phyloP scores from a whole-genome alignment of 1,139 yeast species.

The Scheffersomyces segobiensis region DNA sequence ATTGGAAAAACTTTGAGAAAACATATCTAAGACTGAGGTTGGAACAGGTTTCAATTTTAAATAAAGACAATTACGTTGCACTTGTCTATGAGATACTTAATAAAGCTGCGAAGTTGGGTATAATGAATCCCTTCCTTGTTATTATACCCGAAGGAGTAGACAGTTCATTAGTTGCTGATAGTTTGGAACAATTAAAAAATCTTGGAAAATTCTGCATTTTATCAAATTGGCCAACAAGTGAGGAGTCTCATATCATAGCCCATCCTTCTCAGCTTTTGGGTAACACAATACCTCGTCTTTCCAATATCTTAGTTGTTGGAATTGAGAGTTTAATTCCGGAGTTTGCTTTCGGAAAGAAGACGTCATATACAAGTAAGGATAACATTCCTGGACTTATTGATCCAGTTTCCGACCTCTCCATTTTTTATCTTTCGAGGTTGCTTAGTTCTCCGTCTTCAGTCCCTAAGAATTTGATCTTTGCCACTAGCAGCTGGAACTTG shows the following conservation, averaged over 20 bases:
- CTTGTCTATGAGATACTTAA: not conserved
- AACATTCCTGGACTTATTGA: conserved; percentile 22
- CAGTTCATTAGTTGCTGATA: not conserved
- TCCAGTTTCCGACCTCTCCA: conserved; percentile 25
- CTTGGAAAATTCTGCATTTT: not conserved
- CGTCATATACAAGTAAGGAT: not conserved
- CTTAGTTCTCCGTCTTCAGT: conserved; percentile 7
- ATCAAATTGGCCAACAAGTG: not conserved
- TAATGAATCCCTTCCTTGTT: conserved; percentile 8
- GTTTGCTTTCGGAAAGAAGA: conserved; percentile 15
- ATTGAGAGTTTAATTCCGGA: conserved; percentile 25
- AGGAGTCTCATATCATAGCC: conserved; percentile 1
- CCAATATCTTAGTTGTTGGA: conserved; percentile 23
- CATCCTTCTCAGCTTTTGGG: conserved; percentile 20
- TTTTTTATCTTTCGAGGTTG: conserved; percentile 19
- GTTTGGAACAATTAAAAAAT: not conserved
- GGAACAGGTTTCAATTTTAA: not conserved
- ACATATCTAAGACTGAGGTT: not conserved
- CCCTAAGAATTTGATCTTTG: conserved; percentile 15
- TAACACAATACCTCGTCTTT: conserved; percentile 9
- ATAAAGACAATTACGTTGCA: not conserved
- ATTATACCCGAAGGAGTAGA: conserved; percentile 13
- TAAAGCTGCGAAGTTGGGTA: not conserved
- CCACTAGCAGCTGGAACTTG: not conserved
- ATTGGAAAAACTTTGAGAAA: not conserved